A percentile compares a stretch with the other conserved stretches of the same genome.
phyloP scores from a whole-genome alignment of 441 rosid genomes.

The Populus hybrid region DNA sequence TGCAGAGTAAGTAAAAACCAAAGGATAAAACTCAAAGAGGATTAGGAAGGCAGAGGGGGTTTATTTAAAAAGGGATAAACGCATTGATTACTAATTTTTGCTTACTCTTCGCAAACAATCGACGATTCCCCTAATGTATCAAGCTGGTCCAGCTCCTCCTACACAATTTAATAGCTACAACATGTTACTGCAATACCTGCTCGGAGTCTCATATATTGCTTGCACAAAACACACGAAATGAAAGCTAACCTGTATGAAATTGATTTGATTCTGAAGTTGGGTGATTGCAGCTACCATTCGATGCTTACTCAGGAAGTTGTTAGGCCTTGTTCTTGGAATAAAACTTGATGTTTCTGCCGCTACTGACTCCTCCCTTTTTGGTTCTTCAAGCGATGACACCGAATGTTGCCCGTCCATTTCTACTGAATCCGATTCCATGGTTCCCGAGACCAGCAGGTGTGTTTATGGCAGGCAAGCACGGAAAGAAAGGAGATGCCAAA shows the following conservation, averaged over 20 bases:
- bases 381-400: background rate
- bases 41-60: background rate
- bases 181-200: background rate
- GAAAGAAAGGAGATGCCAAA: background rate
- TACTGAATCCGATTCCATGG: background rate
- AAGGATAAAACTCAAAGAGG: background rate
- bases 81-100: background rate
- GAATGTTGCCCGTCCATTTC: background rate
- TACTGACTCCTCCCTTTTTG: background rate
- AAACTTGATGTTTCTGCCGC: background rate
- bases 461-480: background rate
- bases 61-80: background rate
- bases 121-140: conserved; percentile 20
- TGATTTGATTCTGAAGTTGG: conserved; percentile 15
- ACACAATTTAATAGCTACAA: background rate
- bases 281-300: conserved; percentile 15
- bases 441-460: background rate
- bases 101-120: conserved; percentile 24
- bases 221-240: background rate
- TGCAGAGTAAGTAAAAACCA: background rate
- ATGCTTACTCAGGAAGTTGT: conserved; percentile 11
- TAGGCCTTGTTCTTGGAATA: background rate
- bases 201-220: background rate
- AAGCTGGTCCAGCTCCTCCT: conserved; percentile 27
- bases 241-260: conserved; percentile 11